These are phyloP conservation scores for Fusarium odoratissimum DNA, from an alignment of 2,329 filamentous ascomycete genomes.

Conservation along the genomic window DNA sequence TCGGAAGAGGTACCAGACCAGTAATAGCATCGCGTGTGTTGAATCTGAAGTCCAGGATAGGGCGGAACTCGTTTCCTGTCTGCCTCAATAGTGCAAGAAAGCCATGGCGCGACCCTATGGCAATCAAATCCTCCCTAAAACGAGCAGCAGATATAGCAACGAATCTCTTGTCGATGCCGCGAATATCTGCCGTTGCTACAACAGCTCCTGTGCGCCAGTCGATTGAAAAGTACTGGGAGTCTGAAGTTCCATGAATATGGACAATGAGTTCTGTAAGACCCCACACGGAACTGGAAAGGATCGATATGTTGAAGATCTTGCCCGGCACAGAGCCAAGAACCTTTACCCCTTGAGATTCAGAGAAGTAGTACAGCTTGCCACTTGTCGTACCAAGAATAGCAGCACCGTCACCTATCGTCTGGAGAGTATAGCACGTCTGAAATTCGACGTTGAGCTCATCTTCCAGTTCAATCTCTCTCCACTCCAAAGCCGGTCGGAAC, in stretches of 20 bases:
- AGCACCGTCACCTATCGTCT: slow-evolving; percentile 51
- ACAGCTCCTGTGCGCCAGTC: slow-evolving; percentile 47
- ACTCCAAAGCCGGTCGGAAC: slow-evolving; percentile 50
- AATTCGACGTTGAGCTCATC: slow-evolving; percentile 53
- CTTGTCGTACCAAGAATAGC: slow-evolving; percentile 62
- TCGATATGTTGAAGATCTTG: slow-evolving; percentile 64
- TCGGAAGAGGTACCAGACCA: slow-evolving; percentile 64
- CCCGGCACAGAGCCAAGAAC: slow-evolving; percentile 55
- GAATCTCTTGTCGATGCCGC: slow-evolving; percentile 60
- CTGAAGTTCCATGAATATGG: slow-evolving; percentile 58
- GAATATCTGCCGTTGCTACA: slow-evolving; percentile 47
- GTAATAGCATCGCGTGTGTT: slow-evolving; percentile 75
- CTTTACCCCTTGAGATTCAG: slow-evolving; percentile 45
- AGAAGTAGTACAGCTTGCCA: slow-evolving; percentile 61
- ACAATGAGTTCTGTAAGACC: slow-evolving; percentile 54
- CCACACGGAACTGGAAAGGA: slow-evolving; percentile 45
- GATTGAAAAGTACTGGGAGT: slow-evolving; percentile 58
- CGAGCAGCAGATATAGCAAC: slow-evolving; percentile 60
- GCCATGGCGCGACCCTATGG: slow-evolving; percentile 66
- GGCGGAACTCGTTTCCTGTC: slow-evolving; percentile 44
- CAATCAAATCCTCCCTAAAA: slow-evolving; percentile 56
- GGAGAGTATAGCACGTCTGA: slow-evolving; percentile 61
- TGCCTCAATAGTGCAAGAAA: slow-evolving; percentile 54
- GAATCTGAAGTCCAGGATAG: slow-evolving; percentile 52
- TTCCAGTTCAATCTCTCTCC: slow-evolving; percentile 57